These are phyloP conservation scores for Papiliotrema fonsecae DNA, from an alignment of 1,284 basidiomycete genomes.

Conservation along the genomic window DNA sequence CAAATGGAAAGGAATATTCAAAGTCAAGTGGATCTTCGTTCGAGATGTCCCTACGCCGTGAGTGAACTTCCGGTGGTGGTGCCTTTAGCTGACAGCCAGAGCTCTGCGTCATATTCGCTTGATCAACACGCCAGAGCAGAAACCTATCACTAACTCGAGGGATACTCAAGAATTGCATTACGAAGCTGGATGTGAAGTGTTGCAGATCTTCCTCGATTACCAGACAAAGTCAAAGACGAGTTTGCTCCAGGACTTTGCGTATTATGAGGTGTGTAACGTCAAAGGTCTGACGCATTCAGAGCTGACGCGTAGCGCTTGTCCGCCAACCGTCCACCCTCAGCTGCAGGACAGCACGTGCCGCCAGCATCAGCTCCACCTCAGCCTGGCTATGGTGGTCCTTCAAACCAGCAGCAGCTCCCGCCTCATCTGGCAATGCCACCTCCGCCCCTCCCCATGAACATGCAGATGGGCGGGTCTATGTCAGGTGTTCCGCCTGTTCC, in stretches of 20 bases:
- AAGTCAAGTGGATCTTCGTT: constrained; percentile 91
- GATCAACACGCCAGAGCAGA: constrained; percentile 92
- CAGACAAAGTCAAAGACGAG: constrained; percentile 73
- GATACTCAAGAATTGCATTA: constrained; percentile 75
- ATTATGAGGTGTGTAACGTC: constrained; percentile 67
- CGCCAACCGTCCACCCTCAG: constrained; percentile 3
- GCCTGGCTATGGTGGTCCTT: neutral
- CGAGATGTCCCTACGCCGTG: constrained; percentile 86
- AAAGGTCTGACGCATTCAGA: neutral
- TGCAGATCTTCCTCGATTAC: constrained; percentile 86
- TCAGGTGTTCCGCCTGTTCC: constrained; percentile 21
- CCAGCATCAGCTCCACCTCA: neutral
- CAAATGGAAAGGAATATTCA: constrained; percentile 97
- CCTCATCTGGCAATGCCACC: neutral
- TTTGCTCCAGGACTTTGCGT: constrained; percentile 86
- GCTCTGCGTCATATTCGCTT: constrained; percentile 40
- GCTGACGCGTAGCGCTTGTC: constrained; percentile 2
- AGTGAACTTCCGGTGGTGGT: constrained; percentile 53
- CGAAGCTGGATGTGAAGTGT: constrained; percentile 89
- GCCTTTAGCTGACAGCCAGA: constrained; percentile 6
- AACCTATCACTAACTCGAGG: constrained; percentile 86
- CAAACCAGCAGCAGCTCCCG: neutral
- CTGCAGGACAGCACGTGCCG: neutral
- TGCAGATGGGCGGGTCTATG: too few species aligned
- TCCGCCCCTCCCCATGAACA: constrained; percentile 1